Conservation (phyloP, 495 filamentous ascomycete genomes). For the Xylaria acuta region DNA sequence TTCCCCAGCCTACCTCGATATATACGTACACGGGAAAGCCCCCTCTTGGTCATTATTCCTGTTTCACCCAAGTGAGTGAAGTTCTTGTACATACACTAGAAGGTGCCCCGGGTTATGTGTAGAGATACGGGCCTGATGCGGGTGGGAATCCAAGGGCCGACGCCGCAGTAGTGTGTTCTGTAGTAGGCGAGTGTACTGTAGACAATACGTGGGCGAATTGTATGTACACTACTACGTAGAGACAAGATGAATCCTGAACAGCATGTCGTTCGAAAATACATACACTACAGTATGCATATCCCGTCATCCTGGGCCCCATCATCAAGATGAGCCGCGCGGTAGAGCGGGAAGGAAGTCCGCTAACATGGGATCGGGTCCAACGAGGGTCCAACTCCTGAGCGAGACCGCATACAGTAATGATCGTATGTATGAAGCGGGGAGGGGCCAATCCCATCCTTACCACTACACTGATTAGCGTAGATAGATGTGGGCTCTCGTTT, state of each 20-base stretch:
- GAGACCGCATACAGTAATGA: background rate
- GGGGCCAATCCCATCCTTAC: background rate
- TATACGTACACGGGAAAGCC: background rate
- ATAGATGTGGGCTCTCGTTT: background rate
- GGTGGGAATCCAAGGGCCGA: background rate
- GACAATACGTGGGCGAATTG: background rate
- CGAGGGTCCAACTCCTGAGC: background rate
- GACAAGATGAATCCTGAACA: background rate
- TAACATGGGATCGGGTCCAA: conserved; percentile 11
- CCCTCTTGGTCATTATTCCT: background rate
- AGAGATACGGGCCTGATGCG: background rate
- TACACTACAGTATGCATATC: background rate
- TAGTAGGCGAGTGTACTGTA: background rate
- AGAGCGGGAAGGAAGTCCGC: conserved; percentile 21
- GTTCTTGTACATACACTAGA: background rate
- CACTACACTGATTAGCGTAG: background rate
- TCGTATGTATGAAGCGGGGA: background rate
- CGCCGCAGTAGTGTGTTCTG: background rate
- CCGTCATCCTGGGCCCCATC: background rate
- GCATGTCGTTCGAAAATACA: background rate
- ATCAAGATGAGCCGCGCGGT: conserved; percentile 16
- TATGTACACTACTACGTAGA: background rate
- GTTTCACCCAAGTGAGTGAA: background rate
- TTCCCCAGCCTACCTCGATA: background rate
- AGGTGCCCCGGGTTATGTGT: background rate